phyloP scores from a whole-genome alignment of 148 eudicot species.

The Gaultheria prostrata region DNA sequence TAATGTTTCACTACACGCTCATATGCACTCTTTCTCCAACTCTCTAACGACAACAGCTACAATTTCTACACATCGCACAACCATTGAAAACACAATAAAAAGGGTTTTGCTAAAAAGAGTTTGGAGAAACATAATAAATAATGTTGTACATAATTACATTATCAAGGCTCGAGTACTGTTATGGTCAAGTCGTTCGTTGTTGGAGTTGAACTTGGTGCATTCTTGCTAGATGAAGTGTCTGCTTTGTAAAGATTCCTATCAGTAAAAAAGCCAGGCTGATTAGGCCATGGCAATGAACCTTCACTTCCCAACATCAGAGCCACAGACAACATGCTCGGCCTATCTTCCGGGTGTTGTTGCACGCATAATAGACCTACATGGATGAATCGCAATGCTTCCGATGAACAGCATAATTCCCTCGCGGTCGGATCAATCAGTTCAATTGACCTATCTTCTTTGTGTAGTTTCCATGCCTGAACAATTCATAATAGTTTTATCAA shows the following conservation, averaged over 20 bases:
- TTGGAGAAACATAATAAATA: no score
- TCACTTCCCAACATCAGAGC: conserved; percentile 6
- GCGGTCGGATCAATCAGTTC: conserved; percentile 13
- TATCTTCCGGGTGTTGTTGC: conserved; percentile 11
- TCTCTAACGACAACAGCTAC: not conserved
- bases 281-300: conserved; percentile 15
- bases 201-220: no score
- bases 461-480: conserved; percentile 26
- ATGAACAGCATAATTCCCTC: no score
- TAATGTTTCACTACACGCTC: not conserved
- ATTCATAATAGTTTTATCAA: no score
- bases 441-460: conserved; percentile 20
- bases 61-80: not conserved
- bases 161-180: no score
- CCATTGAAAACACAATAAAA: no score
- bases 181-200: no score
- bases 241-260: no score
- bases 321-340: conserved; percentile 17
- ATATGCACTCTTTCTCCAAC: not conserved
- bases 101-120: no score
- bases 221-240: no score
- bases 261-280: conserved; percentile 4
- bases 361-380: not conserved
- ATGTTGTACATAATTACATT: no score
- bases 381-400: not conserved